Base-by-base conservation (phyloP, 2,329 filamentous ascomycete genomes). In the Ilyonectria destructans region DNA sequence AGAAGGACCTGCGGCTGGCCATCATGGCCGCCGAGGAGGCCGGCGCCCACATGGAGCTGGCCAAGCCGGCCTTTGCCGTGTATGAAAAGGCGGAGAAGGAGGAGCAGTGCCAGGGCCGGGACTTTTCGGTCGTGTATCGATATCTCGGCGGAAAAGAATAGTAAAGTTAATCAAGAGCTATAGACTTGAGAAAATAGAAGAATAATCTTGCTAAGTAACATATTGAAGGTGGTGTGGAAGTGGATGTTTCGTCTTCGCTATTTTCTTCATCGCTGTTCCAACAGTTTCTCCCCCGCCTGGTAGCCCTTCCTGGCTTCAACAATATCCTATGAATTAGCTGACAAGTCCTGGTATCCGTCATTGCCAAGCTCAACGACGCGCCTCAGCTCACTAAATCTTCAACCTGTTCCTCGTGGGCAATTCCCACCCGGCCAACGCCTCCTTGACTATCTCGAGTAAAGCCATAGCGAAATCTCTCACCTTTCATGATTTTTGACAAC, bases 71-170 rank as follows among this genome's bases (percentile, higher is more conserved):
- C 2, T 86, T 83, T 43, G 84, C 88, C 55, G 88, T 96, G 7
- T 96, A 96, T 75, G 89, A 90, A 70, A 83, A 84, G 31, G 90
- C 91, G 0, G 90, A 91, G 77, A 81, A 86, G 72, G 83, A 85
- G 56, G 88, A 93, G 62, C 77, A 80, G 52, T 92, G 89, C 77
- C 88, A 88, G 70, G 92, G 92, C 1, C 88, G 91, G 66, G 93
- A 96, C 78, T 96, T 96, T 80, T 95, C 92, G 0, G 92, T 96
- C 8, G 90, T 96, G 9, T 96, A 95, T 80, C 86, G 91, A 74
- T 93, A 91, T 82, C 76, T 95, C 48, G 88, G 86, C 0, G 87
- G 88, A 2, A 85, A 87, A 74, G 86, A 89, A 64, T 63, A 72
- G 57, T 65, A 75, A 58, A 56, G 8, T 3, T 33, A 7, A 12